Evolutionary conservation across 352 stramenopile genomes (phyloP).

Genomic region (Phytophthora hibernalis): DNA sequence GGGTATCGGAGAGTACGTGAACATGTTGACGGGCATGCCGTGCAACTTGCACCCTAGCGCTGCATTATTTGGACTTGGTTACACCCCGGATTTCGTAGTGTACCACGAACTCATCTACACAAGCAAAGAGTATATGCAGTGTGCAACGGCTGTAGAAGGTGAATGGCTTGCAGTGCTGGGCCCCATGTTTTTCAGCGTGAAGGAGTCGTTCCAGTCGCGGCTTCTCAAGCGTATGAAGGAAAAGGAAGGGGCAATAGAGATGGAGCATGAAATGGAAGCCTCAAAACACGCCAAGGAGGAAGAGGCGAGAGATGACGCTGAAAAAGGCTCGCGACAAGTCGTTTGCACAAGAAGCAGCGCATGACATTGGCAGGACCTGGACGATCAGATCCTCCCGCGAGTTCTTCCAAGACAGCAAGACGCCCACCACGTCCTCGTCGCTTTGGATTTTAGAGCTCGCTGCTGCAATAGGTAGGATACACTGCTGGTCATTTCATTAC

Average conservation of each 20-base stretch:
- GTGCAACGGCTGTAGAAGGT: conserved; percentile 98
- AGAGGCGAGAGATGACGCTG: conserved; percentile 25
- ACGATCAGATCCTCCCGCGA: conserved; percentile 25
- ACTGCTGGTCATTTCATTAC: background rate
- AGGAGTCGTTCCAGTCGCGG: conserved; percentile 95
- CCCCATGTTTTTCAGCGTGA: conserved; percentile 99
- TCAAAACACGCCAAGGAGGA: conserved; percentile 34
- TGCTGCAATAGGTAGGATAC: conserved; percentile 4
- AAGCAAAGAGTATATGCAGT: conserved; percentile 99
- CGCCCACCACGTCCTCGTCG: conserved; percentile 69
- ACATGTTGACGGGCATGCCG: conserved; percentile 98
- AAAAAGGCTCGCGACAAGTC: conserved; percentile 19
- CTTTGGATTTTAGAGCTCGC: conserved; percentile 69
- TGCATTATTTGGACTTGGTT: conserved; percentile 98
- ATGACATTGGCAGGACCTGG: conserved; percentile 72
- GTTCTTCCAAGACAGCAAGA: conserved; percentile 54
- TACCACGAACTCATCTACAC: conserved; percentile 99
- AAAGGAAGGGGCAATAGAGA: conserved; percentile 66
- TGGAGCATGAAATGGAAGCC: conserved; percentile 88
- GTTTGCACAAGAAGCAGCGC: conserved; percentile 64
- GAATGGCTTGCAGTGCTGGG: conserved; percentile 99
- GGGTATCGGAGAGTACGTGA: conserved; percentile 99
- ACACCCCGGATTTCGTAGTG: conserved; percentile 99
- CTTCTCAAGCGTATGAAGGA: conserved; percentile 92
- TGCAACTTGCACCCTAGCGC: conserved; percentile 97